Evolutionary conservation across 108 stramenopile genomes (phyloP).

Genomic region (Conticribra weissflogii): DNA sequence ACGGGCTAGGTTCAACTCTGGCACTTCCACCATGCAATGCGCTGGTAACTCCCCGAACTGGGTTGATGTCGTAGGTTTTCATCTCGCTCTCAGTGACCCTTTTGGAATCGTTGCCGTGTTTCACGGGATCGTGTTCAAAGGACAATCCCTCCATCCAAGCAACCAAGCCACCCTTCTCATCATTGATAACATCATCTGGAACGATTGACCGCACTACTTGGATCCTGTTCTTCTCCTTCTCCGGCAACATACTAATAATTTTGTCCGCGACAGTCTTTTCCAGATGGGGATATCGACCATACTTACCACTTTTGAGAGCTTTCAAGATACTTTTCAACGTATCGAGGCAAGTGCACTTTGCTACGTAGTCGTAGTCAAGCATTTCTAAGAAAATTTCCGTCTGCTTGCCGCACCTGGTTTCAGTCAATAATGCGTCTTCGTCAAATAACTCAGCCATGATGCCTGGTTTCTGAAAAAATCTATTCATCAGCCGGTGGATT

Average conservation of each 20-base stretch:
- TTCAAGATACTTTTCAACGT: constrained; percentile 50
- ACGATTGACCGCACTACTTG: constrained; percentile 17
- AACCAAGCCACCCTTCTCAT: constrained; percentile 21
- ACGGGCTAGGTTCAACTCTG: constrained; percentile 12
- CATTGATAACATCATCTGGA: constrained; percentile 27
- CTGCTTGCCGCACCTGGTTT: neutral
- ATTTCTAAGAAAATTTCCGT: constrained; percentile 57
- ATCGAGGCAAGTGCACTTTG: constrained; percentile 30
- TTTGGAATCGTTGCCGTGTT: too few species aligned
- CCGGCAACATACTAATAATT: constrained; percentile 40
- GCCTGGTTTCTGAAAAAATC: neutral
- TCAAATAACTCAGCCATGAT: constrained; percentile 23
- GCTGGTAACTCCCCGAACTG: too few species aligned
- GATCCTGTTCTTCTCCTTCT: constrained; percentile 39
- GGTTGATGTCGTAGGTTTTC: too few species aligned
- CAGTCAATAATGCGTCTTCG: neutral
- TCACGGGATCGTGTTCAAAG: too few species aligned
- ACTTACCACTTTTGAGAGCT: constrained; percentile 48
- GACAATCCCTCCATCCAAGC: constrained; percentile 17
- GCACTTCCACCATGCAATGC: too few species aligned
- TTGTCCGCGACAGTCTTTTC: constrained; percentile 43
- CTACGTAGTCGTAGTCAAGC: constrained; percentile 74
- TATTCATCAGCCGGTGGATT: constrained; percentile 3
- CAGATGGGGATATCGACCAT: constrained; percentile 60
- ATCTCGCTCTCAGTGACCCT: too few species aligned